A percentile compares a stretch with the other conserved stretches of the same genome.
Conservation (phyloP, 805 yeast species). For the Candida sphagnicola region DNA sequence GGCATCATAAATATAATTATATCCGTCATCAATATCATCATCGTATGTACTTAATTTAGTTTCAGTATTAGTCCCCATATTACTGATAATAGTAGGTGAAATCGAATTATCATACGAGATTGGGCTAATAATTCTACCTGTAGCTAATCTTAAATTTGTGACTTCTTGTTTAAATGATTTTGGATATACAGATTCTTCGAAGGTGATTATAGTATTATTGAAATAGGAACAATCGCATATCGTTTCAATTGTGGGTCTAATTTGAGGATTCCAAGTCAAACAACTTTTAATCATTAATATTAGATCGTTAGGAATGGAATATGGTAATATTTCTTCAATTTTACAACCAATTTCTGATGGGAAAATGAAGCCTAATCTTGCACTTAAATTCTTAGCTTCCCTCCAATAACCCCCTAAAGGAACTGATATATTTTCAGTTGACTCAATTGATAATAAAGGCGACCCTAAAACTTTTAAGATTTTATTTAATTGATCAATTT, state of each 20-base stretch:
- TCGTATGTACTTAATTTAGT: conserved; percentile 2
- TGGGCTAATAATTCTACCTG: conserved; percentile 2
- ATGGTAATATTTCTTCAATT: conserved; percentile 42
- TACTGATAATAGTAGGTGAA: conserved; percentile 1
- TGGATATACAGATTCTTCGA: conserved; percentile 1
- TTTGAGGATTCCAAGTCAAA: conserved; percentile 74
- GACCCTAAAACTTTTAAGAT: conserved; percentile 69
- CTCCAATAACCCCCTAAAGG: conserved; percentile 76
- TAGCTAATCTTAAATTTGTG: background rate
- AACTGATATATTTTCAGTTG: conserved; percentile 5
- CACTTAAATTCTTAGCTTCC: conserved; percentile 52
- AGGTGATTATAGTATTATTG: conserved; percentile 29
- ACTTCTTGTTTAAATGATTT: background rate
- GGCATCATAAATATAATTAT: conserved; percentile 1
- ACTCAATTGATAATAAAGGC: conserved; percentile 45
- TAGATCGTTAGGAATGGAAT: conserved; percentile 39
- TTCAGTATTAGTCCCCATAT: background rate
- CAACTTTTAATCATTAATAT: conserved; percentile 45
- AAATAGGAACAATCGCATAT: conserved; percentile 55
- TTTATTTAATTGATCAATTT: conserved; percentile 72
- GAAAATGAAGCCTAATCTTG: conserved; percentile 50
- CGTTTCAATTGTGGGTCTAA: conserved; percentile 49
- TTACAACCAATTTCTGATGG: conserved; percentile 53
- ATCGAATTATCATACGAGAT: conserved; percentile 1
- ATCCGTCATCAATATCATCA: conserved; percentile 5